Conservation (phyloP, 148 eudicot genomes). For the Rhododendron williamsianum region DNA sequence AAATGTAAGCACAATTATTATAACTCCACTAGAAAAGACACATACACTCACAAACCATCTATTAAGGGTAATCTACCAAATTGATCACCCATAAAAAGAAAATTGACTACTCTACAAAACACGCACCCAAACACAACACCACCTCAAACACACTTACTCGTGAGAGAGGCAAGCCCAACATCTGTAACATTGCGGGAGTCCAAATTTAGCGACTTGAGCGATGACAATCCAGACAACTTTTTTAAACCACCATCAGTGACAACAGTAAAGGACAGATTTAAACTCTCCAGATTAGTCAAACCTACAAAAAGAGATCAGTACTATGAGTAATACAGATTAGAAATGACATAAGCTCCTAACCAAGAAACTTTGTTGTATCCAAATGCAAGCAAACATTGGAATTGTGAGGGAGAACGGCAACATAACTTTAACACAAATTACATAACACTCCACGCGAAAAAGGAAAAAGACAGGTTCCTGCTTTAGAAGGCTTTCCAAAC, state of each 20-base stretch:
- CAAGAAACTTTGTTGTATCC: background rate
- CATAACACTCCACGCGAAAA: background rate
- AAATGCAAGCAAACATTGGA: background rate
- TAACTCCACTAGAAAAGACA: background rate
- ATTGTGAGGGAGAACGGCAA: background rate
- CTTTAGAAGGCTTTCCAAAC: background rate
- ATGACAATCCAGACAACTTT: conserved; percentile 75
- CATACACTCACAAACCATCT: too few relatives aligned
- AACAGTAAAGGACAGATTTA: conserved; percentile 83
- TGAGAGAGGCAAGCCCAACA: conserved; percentile 78
- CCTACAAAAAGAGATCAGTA: conserved; percentile 31
- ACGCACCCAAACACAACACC: background rate
- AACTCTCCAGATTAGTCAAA: conserved; percentile 63
- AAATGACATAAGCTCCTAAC: background rate
- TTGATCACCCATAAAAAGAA: background rate
- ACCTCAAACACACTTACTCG: conserved; percentile 47
- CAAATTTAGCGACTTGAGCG: conserved; percentile 77
- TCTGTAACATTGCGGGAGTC: conserved; percentile 89
- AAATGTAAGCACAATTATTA: background rate
- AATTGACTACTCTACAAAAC: background rate
- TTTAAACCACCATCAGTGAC: conserved; percentile 75
- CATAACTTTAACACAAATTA: background rate
- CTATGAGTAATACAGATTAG: background rate
- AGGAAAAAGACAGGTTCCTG: background rate
- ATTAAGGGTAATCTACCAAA: background rate